A percentile compares a stretch with the other conserved stretches of the same genome.
phyloP scores from a whole-genome alignment of 1,284 basidiomycete species.

The Leccinum subspadiceum region DNA sequence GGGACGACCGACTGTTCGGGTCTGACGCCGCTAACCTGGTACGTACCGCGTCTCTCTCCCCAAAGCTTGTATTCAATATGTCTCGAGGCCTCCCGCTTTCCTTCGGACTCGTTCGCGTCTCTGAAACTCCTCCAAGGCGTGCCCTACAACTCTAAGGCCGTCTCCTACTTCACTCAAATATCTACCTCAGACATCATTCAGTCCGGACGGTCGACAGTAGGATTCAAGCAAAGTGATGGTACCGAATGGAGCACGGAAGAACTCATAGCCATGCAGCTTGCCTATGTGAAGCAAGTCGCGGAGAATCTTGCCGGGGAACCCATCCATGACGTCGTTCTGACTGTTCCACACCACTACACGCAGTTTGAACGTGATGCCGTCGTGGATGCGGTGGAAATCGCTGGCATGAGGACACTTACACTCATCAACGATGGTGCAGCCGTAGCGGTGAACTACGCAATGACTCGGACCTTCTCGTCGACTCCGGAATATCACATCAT shows the following conservation, averaged over 20 bases:
- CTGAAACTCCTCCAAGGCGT: slow-evolving; percentile 87
- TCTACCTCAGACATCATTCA: slow-evolving; percentile 58
- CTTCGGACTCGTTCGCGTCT: slow-evolving; percentile 82
- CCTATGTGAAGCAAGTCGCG: slow-evolving; percentile 87
- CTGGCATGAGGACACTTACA: slow-evolving; percentile 81
- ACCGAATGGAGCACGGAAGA: slow-evolving; percentile 85
- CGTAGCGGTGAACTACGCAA: slow-evolving; percentile 93
- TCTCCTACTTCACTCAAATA: slow-evolving; percentile 66
- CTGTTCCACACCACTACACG: slow-evolving; percentile 85
- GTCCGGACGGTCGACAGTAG: slow-evolving; percentile 61
- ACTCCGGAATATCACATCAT: slow-evolving; percentile 86
- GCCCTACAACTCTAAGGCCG: slow-evolving; percentile 60
- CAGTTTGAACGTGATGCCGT: slow-evolving; percentile 88
- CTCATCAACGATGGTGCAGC: slow-evolving; percentile 93
- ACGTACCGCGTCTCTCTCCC: slow-evolving; percentile 33
- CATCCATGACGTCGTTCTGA: slow-evolving; percentile 79
- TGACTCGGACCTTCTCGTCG: slow-evolving; percentile 83
- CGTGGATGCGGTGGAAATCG: slow-evolving; percentile 87
- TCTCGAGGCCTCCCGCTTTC: slow-evolving; percentile 83
- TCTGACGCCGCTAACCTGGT: slow-evolving; percentile 86
- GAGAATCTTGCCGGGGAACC: slow-evolving; percentile 75
- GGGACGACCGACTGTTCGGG: slow-evolving; percentile 85
- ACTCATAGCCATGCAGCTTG: slow-evolving; percentile 91
- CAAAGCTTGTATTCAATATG: slow-evolving; percentile 5
- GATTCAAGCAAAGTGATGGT: slow-evolving; percentile 55